Base-by-base conservation (phyloP, 2,329 filamentous ascomycete species). In the Aureobasidium vineae region DNA sequence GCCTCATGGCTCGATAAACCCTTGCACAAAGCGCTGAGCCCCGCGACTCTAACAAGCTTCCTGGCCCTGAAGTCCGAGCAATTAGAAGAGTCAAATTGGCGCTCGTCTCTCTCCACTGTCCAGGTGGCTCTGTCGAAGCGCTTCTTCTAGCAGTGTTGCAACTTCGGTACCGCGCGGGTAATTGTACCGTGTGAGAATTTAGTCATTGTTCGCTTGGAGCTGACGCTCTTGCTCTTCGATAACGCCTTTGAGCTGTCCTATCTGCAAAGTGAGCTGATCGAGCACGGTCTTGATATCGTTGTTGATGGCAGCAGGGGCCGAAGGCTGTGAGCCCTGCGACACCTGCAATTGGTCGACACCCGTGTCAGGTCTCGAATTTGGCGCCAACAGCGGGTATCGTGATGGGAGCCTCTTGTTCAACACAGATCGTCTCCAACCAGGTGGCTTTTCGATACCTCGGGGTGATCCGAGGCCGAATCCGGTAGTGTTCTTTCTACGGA, bases 231-330 rank as follows among this genome's bases (percentile, higher is more conserved):
- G 75, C 63, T 77, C 76, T 70, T 76, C 75, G 52, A 79, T 73
- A 69, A 78, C 72, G 41, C 71, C 72, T 65, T 74, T 78, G 67
- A 79, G 77, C 68, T 78, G 72, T 66, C 79, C 76, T 47, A 79
- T 75, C 68, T 78, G 77, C 47, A 71, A 66, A 43, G 73, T 75
- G 65, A 79, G 76, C 70, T 64, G 57, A 59, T 57, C 59, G 23
- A 67, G 52, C 50, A 67, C 49, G 21, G 28, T 23, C 60, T 64
- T 64, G 21, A 67, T 57, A 40, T 67, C 66, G 16, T 47, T 43
- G 31, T 38, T 28, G 15, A 31, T 41, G 38, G 31, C 50, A 57
- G 50, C 63, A 49, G 40, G 16, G 19, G 23, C 41, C 40, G 36
- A 28, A 33, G 31, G 16, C 43, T 65, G 50, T 52, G 53, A 40